Evolutionary conservation across 129 eudicot species (phyloP).

Genomic region (Escallonia rubra): DNA sequence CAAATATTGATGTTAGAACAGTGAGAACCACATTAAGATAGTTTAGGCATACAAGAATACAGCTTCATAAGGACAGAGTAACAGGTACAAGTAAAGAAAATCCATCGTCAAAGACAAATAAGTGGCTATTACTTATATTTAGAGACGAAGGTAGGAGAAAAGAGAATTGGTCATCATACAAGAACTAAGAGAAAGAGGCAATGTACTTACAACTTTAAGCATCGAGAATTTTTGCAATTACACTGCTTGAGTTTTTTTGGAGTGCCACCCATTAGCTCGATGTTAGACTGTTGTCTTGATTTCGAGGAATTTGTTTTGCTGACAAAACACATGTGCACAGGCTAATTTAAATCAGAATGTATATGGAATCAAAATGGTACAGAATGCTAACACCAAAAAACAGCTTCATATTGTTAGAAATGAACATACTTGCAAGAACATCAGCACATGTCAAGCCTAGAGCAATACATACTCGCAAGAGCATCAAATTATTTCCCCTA

Average conservation of each 20-base stretch:
- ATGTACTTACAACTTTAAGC: conserved; percentile 55
- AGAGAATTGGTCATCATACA: neutral
- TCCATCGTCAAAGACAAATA: neutral
- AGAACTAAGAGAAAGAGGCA: neutral
- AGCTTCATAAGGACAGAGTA: neutral
- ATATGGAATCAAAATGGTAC: neutral
- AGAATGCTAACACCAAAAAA: neutral
- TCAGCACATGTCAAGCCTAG: neutral
- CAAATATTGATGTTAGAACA: neutral
- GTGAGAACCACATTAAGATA: neutral
- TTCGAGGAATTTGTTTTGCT: conserved; percentile 33
- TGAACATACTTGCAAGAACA: neutral
- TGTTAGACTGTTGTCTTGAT: conserved; percentile 15
- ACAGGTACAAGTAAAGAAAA: neutral
- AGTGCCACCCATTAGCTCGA: conserved; percentile 33
- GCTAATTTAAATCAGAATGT: too few relatives aligned
- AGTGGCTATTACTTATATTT: neutral
- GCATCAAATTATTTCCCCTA: neutral
- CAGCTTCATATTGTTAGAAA: neutral
- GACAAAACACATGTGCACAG: neutral
- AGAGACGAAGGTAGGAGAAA: neutral
- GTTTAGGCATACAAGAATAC: neutral
- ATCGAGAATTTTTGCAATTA: conserved; percentile 48
- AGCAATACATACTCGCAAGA: neutral
- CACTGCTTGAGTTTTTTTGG: conserved; percentile 55